Evolutionary conservation across 768 basidiomycete species (phyloP).

Genomic region (Lepiota subincarnata): DNA sequence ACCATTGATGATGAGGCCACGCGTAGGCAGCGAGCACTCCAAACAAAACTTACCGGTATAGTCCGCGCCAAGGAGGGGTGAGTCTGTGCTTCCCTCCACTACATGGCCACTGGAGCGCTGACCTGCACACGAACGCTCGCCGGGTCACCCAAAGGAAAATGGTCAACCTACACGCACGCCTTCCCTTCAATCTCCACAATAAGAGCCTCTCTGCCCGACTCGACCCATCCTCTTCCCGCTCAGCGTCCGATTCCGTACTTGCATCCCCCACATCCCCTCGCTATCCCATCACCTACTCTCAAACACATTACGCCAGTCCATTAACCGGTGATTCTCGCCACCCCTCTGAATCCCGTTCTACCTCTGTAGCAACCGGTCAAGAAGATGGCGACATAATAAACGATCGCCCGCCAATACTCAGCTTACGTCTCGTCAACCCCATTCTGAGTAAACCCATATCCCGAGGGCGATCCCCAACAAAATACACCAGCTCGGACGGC

Average conservation of each 20-base stretch:
- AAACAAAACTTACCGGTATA: slow-evolving; percentile 47
- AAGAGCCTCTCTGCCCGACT: slow-evolving; percentile 21
- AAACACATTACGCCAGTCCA: slow-evolving; percentile 5
- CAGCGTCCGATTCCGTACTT: slow-evolving; percentile 23
- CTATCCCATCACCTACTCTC: slow-evolving; percentile 11
- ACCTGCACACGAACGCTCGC: neutral
- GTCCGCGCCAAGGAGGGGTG: slow-evolving; percentile 59
- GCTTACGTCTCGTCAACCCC: slow-evolving; percentile 22
- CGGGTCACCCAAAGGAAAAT: slow-evolving; percentile 41
- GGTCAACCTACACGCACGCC: slow-evolving; percentile 54
- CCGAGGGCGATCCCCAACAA: slow-evolving; percentile 5
- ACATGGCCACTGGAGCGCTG: neutral
- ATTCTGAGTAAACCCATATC: slow-evolving; percentile 12
- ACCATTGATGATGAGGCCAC: slow-evolving; percentile 9
- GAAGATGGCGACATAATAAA: neutral
- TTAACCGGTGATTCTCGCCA: slow-evolving; percentile 5
- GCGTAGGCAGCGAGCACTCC: slow-evolving; percentile 39
- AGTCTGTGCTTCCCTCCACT: slow-evolving; percentile 16
- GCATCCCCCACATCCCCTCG: slow-evolving; percentile 20
- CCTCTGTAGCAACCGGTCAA: slow-evolving; percentile 8
- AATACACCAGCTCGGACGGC: neutral
- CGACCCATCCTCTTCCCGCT: slow-evolving; percentile 23
- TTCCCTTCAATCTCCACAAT: slow-evolving; percentile 57
- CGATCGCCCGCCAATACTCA: slow-evolving; percentile 17
- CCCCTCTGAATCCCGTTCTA: slow-evolving; percentile 14